phyloP scores from a whole-genome alignment of 306 rosid genomes.

The Alnus glutinosa region DNA sequence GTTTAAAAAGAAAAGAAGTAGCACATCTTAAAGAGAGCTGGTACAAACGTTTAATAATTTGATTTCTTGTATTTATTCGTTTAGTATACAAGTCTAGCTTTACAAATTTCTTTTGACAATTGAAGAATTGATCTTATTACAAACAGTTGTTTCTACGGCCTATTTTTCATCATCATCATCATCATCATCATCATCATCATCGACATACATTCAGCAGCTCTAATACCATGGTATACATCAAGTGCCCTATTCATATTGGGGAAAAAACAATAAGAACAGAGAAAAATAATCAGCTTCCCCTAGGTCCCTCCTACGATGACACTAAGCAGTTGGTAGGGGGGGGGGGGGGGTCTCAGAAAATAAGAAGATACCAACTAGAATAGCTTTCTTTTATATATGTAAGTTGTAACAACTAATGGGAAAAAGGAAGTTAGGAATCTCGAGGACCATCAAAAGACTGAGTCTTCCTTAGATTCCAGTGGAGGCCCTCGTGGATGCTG shows the following conservation, averaged over 20 bases:
- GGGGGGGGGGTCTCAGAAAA: neutral
- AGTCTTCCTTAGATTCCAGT: constrained; percentile 88
- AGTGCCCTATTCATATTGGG: neutral
- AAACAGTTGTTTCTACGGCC: neutral
- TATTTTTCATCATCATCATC: neutral
- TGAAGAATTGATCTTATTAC: constrained; percentile 1
- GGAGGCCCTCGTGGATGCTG: constrained; percentile 93
- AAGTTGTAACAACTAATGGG: neutral
- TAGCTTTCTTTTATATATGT: neutral
- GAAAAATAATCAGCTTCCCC: neutral
- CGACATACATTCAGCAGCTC: neutral
- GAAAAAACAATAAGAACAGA: neutral
- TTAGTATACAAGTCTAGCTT: neutral
- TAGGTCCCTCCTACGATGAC: neutral
- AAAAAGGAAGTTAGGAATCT: constrained; percentile 36
- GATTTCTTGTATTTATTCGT: neutral
- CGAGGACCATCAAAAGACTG: constrained; percentile 84
- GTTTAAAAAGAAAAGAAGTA: neutral
- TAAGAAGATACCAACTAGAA: neutral
- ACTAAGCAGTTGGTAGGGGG: neutral
- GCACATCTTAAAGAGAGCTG: neutral
- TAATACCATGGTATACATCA: neutral
- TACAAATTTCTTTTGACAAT: neutral
- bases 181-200: neutral
- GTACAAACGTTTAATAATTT: neutral